Percentiles rank a stretch among this genome's conserved stretches.
These are phyloP conservation scores for Alternaria longipes DNA, from an alignment of 2,329 filamentous ascomycete species.

Conservation along the genomic window DNA sequence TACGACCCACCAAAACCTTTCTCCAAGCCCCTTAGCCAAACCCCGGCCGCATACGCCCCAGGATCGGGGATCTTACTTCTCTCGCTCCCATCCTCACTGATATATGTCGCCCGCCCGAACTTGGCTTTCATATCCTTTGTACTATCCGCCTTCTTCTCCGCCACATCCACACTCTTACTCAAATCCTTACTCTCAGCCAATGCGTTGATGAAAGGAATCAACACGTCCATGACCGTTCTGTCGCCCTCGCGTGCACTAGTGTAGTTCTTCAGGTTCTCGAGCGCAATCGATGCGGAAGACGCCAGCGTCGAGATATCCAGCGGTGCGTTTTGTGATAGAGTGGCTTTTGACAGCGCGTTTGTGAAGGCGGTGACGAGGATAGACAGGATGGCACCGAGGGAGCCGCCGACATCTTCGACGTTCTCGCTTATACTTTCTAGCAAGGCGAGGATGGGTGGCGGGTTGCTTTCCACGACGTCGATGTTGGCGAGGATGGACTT, in stretches of 20 bases:
- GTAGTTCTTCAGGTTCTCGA: constrained; percentile 67
- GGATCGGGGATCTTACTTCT: constrained; percentile 67
- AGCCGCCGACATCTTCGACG: constrained; percentile 77
- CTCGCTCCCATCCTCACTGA: constrained; percentile 72
- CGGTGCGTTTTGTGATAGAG: constrained; percentile 35
- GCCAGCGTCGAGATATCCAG: constrained; percentile 50
- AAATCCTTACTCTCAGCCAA: constrained; percentile 72
- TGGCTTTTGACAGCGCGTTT: constrained; percentile 49
- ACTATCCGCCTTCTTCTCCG: constrained; percentile 76
- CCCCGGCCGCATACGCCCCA: constrained; percentile 77
- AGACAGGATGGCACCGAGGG: constrained; percentile 76
- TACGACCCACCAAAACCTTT: constrained; percentile 29
- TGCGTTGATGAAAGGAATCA: constrained; percentile 83
- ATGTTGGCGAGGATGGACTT: constrained; percentile 60
- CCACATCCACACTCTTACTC: constrained; percentile 75
- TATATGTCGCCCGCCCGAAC: constrained; percentile 82
- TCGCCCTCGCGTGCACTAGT: constrained; percentile 90
- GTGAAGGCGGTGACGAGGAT: constrained; percentile 88
- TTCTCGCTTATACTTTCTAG: constrained; percentile 67
- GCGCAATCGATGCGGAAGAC: constrained; percentile 54
- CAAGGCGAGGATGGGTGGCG: constrained; percentile 61
- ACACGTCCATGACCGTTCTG: constrained; percentile 86
- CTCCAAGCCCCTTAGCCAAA: constrained; percentile 75
- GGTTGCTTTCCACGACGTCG: constrained; percentile 65
- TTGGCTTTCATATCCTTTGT: constrained; percentile 93